A percentile compares a stretch with the other conserved stretches of the same genome.
phyloP scores from a whole-genome alignment of 805 yeast genomes.

The Citeromyces matritensis region DNA sequence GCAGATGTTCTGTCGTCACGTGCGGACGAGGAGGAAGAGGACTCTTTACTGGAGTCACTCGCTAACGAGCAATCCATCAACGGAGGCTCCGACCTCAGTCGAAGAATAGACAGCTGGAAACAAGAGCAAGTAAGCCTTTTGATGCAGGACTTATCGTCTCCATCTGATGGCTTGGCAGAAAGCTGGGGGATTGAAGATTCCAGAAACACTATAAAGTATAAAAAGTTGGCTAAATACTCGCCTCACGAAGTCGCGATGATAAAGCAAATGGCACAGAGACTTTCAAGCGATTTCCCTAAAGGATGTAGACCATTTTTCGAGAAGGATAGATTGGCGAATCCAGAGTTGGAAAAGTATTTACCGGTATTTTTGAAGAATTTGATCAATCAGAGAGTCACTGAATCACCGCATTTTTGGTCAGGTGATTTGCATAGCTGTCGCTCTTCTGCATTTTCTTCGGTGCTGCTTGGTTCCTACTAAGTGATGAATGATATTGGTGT shows the following conservation, averaged over 20 bases:
- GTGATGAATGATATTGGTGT: background rate
- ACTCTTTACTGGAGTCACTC: slow-evolving; percentile 12
- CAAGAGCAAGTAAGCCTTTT: slow-evolving; percentile 11
- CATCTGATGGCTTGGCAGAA: slow-evolving; percentile 1
- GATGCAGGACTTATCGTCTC: slow-evolving; percentile 6
- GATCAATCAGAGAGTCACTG: slow-evolving; percentile 2
- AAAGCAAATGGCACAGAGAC: slow-evolving; percentile 6
- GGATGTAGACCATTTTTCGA: background rate
- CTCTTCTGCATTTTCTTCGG: background rate
- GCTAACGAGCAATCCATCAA: slow-evolving; percentile 6
- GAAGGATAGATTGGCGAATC: slow-evolving; percentile 2
- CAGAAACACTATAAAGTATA: slow-evolving; percentile 1
- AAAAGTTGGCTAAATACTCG: slow-evolving; percentile 6
- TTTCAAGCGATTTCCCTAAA: slow-evolving; percentile 4
- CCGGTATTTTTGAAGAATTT: slow-evolving; percentile 6
- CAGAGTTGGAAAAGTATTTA: slow-evolving; percentile 5
- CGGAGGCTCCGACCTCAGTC: slow-evolving; percentile 9
- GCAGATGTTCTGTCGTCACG: slow-evolving; percentile 12
- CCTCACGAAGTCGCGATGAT: slow-evolving; percentile 8
- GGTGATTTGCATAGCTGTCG: slow-evolving; percentile 1
- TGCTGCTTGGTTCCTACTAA: background rate
- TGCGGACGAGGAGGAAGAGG: slow-evolving; percentile 10
- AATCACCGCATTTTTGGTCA: slow-evolving; percentile 3
- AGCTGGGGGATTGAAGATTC: slow-evolving; percentile 16
- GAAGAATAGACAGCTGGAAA: slow-evolving; percentile 15